Evolutionary conservation across 768 basidiomycete genomes (phyloP).

Genomic region (Butyriboletus loyo): DNA sequence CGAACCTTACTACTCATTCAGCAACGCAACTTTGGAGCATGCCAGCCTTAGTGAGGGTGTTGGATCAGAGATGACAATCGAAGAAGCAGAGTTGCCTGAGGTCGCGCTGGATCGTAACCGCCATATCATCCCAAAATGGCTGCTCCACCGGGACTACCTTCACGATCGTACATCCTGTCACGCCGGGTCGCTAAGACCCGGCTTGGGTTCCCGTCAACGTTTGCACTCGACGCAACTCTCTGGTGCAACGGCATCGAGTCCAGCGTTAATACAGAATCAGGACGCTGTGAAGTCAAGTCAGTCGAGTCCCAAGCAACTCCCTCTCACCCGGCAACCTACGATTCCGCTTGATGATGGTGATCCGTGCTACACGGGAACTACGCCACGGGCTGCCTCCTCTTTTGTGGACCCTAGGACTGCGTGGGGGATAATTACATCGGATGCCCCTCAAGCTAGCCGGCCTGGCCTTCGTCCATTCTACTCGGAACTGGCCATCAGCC

Average conservation of each 20-base stretch:
- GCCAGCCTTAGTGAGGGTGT: conserved; percentile 18
- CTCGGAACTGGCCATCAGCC: conserved; percentile 38
- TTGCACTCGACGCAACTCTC: conserved; percentile 43
- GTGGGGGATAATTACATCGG: conserved; percentile 19
- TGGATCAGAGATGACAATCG: conserved; percentile 44
- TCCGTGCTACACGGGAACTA: conserved; percentile 44
- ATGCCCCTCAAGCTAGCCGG: conserved; percentile 23
- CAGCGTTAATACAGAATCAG: conserved; percentile 51
- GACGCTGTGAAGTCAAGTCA: conserved; percentile 16
- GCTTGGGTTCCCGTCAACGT: conserved; percentile 32
- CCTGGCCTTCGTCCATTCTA: conserved; percentile 39
- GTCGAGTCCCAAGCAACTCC: conserved; percentile 34
- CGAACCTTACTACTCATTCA: conserved; percentile 18
- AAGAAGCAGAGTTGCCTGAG: conserved; percentile 88
- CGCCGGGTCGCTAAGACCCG: conserved; percentile 29
- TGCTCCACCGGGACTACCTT: conserved; percentile 53
- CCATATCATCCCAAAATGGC: conserved; percentile 96
- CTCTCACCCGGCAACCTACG: conserved; percentile 41
- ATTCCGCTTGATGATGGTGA: conserved; percentile 38
- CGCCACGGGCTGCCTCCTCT: conserved; percentile 25
- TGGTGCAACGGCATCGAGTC: conserved; percentile 64
- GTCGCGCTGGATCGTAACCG: conserved; percentile 88
- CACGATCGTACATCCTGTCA: conserved; percentile 52
- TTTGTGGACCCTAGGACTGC: conserved; percentile 23
- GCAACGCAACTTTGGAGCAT: not conserved